Evolutionary conservation across 768 basidiomycete species (phyloP), one percentile per base, ranked within the genome.

Genomic region (Hericium erinaceus): DNA sequence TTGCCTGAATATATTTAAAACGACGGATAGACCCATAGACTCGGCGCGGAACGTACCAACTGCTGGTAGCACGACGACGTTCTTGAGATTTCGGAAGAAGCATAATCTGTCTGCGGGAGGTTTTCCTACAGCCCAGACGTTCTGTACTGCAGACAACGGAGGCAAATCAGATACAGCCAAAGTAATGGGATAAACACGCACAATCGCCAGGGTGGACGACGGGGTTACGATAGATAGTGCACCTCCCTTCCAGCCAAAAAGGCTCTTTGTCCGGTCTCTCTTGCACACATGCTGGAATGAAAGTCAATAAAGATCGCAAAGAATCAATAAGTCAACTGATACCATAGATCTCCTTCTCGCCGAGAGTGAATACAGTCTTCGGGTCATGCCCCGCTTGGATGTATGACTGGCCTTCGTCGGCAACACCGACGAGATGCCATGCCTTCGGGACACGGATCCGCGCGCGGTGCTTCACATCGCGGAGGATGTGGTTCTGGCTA

Each of bases 371-470:
- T 2, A 63, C 60, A 0, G 56, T 49, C 1, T 56, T 46, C 5
- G 58, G 37, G 1, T 28, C 37, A 16, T 11, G 26, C 11, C 60
- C 62, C 26, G 58, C 55, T 24, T 67, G 55, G 20, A 65, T 66
- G 60, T 89, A 88, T 0, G 83, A 80, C 0, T 84, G 81, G 0
- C 89, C 89, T 69, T 92, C 89, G 63, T 94, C 92, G 3, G 89
- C 86, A 9, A 93, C 79, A 1, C 92, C 92, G 11, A 92, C 87
- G 1, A 94, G 75, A 26, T 83, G 74, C 58, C 82, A 82, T 59
- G 83, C 84, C 0, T 82, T 71, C 0, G 84, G 84, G 10, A 94
- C 77, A 3, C 77, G 81, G 26, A 94, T 87, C 9, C 89, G 76
- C 0, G 91, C 91, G 40, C 76, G 73, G 62, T 89, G 82, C 63